Percentiles rank a stretch among this genome's conserved stretches.
Conservation (phyloP, 257 asterid species). For the Anisodus acutangulus region DNA sequence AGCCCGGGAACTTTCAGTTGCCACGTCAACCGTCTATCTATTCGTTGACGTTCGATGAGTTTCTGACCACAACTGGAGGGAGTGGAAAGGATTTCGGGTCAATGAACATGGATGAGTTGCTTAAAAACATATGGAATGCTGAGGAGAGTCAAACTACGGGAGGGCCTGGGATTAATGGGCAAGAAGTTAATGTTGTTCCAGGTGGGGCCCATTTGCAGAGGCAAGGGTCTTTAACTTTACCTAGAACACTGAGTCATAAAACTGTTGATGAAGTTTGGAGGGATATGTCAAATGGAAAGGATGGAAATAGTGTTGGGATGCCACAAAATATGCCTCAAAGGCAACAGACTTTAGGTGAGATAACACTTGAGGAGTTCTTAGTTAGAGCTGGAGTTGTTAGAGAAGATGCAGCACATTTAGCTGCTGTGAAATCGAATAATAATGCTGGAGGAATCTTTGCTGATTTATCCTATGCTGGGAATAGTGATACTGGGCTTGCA, state of each 20-base stretch:
- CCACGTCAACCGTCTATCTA: constrained; percentile 77
- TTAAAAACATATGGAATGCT: constrained; percentile 89
- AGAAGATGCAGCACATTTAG: constrained; percentile 66
- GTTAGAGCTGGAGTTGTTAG: constrained; percentile 82
- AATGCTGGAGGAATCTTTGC: constrained; percentile 47
- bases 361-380: constrained; percentile 90
- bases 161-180: constrained; percentile 37
- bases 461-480: constrained; percentile 46
- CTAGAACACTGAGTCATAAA: constrained; percentile 88
- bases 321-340: constrained; percentile 57
- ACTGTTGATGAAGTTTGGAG: constrained; percentile 98
- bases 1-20: constrained; percentile 47
- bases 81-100: constrained; percentile 92
- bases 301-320: constrained; percentile 38
- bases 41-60: constrained; percentile 91
- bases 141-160: constrained; percentile 82
- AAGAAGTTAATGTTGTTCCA: constrained; percentile 36
- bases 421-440: constrained; percentile 46
- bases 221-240: constrained; percentile 88
- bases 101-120: constrained; percentile 98
- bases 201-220: constrained; percentile 62
- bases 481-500: constrained; percentile 49
- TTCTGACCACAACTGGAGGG: constrained; percentile 64
- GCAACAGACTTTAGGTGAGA: constrained; percentile 80
- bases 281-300: constrained; percentile 68